phyloP scores from a whole-genome alignment of 2,329 filamentous ascomycete genomes.

The Pseudogymnoascus sp. region DNA sequence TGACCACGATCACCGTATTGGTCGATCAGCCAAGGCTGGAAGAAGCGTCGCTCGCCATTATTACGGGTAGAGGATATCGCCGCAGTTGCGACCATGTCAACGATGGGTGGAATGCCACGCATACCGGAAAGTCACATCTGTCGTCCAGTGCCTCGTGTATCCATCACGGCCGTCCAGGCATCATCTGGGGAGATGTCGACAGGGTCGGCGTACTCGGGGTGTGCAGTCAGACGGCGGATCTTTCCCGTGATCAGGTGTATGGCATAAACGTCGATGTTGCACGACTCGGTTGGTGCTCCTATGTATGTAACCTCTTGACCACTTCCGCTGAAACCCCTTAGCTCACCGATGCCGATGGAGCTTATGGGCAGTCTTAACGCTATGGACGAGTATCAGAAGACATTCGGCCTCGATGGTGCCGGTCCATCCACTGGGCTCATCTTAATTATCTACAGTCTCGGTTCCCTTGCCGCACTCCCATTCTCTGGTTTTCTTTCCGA shows the following conservation, averaged over 20 bases:
- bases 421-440: no score
- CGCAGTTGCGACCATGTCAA: slow-evolving; percentile 22
- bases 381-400: no score
- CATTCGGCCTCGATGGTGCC: no score
- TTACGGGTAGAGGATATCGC: slow-evolving; percentile 33
- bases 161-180: slow-evolving; percentile 35
- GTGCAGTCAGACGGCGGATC: slow-evolving; percentile 34
- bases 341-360: slow-evolving; percentile 33
- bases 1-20: slow-evolving; percentile 34
- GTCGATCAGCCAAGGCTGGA: slow-evolving; percentile 37
- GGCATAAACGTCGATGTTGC: slow-evolving; percentile 38
- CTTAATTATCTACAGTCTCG: no score
- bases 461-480: no score
- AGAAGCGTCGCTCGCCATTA: slow-evolving; percentile 38
- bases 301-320: slow-evolving; percentile 36
- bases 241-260: slow-evolving; percentile 32
- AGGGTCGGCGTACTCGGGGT: slow-evolving; percentile 38
- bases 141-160: slow-evolving; percentile 34
- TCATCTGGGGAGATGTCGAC: slow-evolving; percentile 35
- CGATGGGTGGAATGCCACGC: slow-evolving; percentile 28
- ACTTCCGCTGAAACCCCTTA: slow-evolving; percentile 36
- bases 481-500: no score
- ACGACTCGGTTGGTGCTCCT: slow-evolving; percentile 30
- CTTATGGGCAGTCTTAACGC: not conserved
- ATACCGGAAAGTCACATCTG: slow-evolving; percentile 34